Conservation (phyloP, 2,329 filamentous ascomycete genomes). For the Talaromyces sp. region DNA sequence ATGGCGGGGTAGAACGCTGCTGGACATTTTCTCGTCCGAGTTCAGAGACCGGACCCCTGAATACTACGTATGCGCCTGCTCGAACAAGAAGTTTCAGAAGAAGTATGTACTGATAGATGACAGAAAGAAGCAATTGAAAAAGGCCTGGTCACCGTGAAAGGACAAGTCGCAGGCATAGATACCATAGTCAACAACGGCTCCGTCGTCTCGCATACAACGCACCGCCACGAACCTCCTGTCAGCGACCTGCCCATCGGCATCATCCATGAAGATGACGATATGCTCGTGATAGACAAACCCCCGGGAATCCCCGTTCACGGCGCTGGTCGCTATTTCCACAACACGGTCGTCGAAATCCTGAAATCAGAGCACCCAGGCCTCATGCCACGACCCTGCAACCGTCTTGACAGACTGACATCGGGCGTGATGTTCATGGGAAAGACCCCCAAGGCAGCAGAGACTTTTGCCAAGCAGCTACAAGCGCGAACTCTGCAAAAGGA, state of each 20-base stretch:
- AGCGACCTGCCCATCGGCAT: conserved; percentile 72
- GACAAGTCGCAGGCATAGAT: conserved; percentile 60
- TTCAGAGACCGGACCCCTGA: conserved; percentile 81
- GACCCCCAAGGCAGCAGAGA: conserved; percentile 70
- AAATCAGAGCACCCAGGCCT: conserved; percentile 62
- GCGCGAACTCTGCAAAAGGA: conserved; percentile 85
- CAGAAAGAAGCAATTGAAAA: conserved; percentile 69
- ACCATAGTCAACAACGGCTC: conserved; percentile 82
- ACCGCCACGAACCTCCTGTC: conserved; percentile 92
- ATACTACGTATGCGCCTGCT: conserved; percentile 63
- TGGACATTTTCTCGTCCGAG: conserved; percentile 86
- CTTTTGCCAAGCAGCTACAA: conserved; percentile 69
- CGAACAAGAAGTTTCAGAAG: neutral
- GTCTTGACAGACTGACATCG: conserved; percentile 88
- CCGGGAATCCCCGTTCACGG: conserved; percentile 92
- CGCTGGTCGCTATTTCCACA: conserved; percentile 91
- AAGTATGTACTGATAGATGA: neutral
- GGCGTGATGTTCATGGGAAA: conserved; percentile 99
- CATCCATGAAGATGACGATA: conserved; percentile 84
- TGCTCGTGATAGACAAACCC: conserved; percentile 96
- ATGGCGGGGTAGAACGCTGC: conserved; percentile 74
- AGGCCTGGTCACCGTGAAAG: conserved; percentile 76
- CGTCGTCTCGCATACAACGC: conserved; percentile 84
- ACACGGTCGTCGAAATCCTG: conserved; percentile 91
- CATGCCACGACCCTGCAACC: conserved; percentile 71